A percentile compares a stretch with the other conserved stretches of the same genome.
phyloP scores from a whole-genome alignment of 1,284 basidiomycete species.

The Puccinia polysora region DNA sequence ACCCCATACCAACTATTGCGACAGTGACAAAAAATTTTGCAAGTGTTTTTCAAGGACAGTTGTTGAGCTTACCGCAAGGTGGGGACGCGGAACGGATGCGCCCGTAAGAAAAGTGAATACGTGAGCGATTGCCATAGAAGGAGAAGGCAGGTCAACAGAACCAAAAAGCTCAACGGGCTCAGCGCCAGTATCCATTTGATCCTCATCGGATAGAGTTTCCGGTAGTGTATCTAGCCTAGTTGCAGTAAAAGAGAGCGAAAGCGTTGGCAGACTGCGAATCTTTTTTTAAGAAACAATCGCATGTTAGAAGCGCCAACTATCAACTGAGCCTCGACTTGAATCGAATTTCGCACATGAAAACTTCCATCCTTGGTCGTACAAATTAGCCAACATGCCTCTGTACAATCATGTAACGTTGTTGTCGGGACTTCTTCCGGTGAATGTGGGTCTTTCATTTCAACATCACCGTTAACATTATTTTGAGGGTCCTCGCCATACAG shows the following conservation, averaged over 20 bases:
- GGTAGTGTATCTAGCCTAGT: conserved; percentile 28
- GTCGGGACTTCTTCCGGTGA: background rate
- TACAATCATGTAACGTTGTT: background rate
- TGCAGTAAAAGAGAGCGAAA: conserved; percentile 30
- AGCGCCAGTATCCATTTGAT: conserved; percentile 12
- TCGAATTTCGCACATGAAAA: conserved; percentile 27
- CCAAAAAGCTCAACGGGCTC: conserved; percentile 32
- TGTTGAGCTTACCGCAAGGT: conserved; percentile 40
- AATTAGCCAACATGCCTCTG: conserved; percentile 20
- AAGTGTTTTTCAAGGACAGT: too few relatives aligned
- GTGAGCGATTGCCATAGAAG: background rate
- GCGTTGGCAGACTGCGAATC: conserved; percentile 21
- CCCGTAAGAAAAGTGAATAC: conserved; percentile 37
- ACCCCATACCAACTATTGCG: background rate
- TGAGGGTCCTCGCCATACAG: background rate
- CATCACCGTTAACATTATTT: conserved; percentile 13
- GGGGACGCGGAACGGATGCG: conserved; percentile 14
- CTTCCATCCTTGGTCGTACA: conserved; percentile 22
- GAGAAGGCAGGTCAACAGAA: conserved; percentile 2
- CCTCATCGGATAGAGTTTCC: conserved; percentile 26
- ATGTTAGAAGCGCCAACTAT: too few relatives aligned
- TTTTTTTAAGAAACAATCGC: too few relatives aligned
- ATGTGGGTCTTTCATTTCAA: background rate
- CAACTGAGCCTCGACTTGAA: too few relatives aligned
- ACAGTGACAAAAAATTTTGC: background rate